Evolutionary conservation across 2,329 filamentous ascomycete genomes (phyloP).

Genomic region (Teratosphaeria destructans): DNA sequence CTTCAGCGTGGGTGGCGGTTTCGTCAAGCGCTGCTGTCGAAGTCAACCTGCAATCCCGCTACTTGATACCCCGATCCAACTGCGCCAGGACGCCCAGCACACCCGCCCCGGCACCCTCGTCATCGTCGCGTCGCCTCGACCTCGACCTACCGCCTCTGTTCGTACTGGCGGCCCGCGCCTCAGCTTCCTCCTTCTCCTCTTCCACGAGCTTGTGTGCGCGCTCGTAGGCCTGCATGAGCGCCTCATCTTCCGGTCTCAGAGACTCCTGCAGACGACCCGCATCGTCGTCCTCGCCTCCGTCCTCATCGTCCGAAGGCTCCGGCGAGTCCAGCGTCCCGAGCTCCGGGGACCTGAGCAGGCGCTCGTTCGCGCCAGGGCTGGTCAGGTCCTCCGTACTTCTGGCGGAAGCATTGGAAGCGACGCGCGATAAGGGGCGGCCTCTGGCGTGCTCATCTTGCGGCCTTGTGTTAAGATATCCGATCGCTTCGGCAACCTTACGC

Average conservation of each 20-base stretch:
- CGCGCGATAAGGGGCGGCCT: conserved; percentile 18
- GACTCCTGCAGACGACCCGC: conserved; percentile 4
- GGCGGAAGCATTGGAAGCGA: conserved; percentile 30
- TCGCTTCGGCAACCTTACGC: conserved; percentile 30
- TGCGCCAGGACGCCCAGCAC: conserved; percentile 25
- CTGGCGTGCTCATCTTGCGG: conserved; percentile 7
- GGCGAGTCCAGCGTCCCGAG: conserved; percentile 19
- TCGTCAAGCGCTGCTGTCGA: neutral
- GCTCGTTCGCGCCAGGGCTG: conserved; percentile 8
- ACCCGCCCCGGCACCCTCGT: conserved; percentile 21
- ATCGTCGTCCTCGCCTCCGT: conserved; percentile 16
- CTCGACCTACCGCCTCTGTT: conserved; percentile 7
- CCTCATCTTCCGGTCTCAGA: conserved; percentile 25
- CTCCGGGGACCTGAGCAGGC: conserved; percentile 25
- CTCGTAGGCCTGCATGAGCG: conserved; percentile 23
- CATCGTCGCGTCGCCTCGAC: conserved; percentile 3
- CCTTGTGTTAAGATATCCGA: conserved; percentile 19
- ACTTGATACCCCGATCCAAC: conserved; percentile 21
- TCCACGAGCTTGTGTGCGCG: conserved; percentile 22
- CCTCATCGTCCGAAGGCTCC: conserved; percentile 10
- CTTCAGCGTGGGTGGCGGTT: neutral
- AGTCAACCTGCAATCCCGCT: neutral
- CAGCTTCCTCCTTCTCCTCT: conserved; percentile 23
- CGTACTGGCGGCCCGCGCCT: conserved; percentile 12
- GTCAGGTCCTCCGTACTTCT: conserved; percentile 10